Conservation (phyloP, 2,329 filamentous ascomycete genomes). For the Grosmannia huntii region DNA sequence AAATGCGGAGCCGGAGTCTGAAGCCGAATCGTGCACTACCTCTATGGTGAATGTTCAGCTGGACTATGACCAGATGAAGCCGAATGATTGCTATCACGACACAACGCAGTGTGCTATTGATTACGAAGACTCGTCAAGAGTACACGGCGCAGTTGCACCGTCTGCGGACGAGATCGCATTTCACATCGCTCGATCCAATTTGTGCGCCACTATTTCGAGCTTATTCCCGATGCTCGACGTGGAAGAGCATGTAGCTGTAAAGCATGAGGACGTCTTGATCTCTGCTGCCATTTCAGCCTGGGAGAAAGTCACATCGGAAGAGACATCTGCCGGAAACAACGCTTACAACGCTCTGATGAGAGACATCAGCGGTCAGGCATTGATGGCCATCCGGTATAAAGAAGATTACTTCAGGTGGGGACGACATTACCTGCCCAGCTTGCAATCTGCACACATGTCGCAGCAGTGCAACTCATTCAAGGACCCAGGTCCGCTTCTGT, state of each 20-base stretch:
- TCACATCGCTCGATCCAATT: constrained; percentile 35
- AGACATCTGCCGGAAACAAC: constrained; percentile 16
- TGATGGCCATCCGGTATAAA: constrained; percentile 27
- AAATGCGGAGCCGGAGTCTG: neutral
- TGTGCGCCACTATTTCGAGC: constrained; percentile 36
- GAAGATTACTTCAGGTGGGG: constrained; percentile 39
- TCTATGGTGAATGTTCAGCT: constrained; percentile 21
- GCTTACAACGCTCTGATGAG: constrained; percentile 32
- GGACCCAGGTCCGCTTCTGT: constrained; percentile 43
- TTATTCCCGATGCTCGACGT: constrained; percentile 28
- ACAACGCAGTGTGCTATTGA: neutral
- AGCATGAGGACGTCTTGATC: neutral
- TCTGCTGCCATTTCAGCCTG: constrained; percentile 2
- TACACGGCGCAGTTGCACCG: constrained; percentile 11
- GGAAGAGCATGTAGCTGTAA: constrained; percentile 21
- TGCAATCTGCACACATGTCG: constrained; percentile 40
- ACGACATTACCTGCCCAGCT: constrained; percentile 41
- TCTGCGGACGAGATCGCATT: constrained; percentile 29
- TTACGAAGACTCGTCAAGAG: neutral
- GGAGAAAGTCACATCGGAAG: neutral
- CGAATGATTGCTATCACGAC: neutral
- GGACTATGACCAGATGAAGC: constrained; percentile 19
- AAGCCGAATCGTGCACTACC: neutral
- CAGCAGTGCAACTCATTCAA: constrained; percentile 52
- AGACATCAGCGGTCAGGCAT: constrained; percentile 41